A percentile compares a stretch with the other conserved stretches of the same genome.
Conservation (phyloP, 495 filamentous ascomycete genomes). For the Neurospora intermedia region DNA sequence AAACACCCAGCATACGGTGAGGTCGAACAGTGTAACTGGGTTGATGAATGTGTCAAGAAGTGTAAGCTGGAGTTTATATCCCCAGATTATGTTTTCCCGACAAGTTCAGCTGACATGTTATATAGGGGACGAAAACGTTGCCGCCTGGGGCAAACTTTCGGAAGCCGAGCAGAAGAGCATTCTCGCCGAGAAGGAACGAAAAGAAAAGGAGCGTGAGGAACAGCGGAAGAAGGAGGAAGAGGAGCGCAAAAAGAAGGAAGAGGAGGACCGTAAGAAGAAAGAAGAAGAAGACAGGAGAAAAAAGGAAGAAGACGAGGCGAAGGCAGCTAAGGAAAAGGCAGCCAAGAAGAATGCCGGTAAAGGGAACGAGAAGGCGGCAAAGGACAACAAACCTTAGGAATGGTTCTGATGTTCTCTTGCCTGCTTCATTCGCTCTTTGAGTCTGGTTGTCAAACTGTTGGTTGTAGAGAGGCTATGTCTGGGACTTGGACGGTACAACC, state of each 20-base stretch:
- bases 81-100: not conserved
- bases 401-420: not conserved
- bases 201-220: constrained; percentile 16
- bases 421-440: not conserved
- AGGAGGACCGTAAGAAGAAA: constrained; percentile 9
- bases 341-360: constrained; percentile 2
- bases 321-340: not conserved
- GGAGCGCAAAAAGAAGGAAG: constrained; percentile 8
- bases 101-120: not conserved
- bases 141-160: constrained; percentile 34
- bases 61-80: constrained; percentile 16
- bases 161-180: constrained; percentile 38
- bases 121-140: constrained; percentile 37
- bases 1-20: constrained; percentile 51
- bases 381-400: not conserved
- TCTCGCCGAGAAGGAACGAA: constrained; percentile 30
- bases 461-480: not conserved
- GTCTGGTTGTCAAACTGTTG: not conserved
- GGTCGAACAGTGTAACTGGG: constrained; percentile 56
- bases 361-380: not conserved
- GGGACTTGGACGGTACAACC: not conserved
- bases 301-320: constrained; percentile 3
- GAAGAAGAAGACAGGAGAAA: constrained; percentile 1
- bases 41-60: constrained; percentile 42
- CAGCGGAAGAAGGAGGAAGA: constrained; percentile 15